These are phyloP conservation scores for Trametes coccinea DNA, from an alignment of 768 basidiomycete species.

Conservation along the genomic window DNA sequence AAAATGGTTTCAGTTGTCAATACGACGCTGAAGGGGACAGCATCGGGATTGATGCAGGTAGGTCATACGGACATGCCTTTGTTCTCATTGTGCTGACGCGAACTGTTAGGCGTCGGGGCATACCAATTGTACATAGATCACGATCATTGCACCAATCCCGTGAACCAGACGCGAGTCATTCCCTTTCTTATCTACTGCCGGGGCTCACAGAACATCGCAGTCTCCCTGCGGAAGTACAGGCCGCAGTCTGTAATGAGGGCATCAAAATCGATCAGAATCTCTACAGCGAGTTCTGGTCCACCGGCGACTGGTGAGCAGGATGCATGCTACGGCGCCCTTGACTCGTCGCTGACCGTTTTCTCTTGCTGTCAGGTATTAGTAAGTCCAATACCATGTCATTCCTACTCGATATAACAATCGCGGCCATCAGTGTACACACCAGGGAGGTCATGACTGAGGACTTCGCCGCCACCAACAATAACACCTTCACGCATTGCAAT, in stretches of 20 bases:
- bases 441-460: conserved; percentile 15
- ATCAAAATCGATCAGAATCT: conserved; percentile 18
- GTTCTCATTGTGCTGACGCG: neutral
- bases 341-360: too few relatives aligned
- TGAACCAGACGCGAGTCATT: conserved; percentile 9
- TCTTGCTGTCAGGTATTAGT: conserved; percentile 17
- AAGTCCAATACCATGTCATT: neutral
- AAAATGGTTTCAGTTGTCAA: conserved; percentile 15
- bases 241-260: conserved; percentile 18
- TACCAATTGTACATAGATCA: conserved; percentile 1
- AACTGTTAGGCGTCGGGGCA: conserved; percentile 2
- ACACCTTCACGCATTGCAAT: conserved; percentile 23
- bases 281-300: conserved; percentile 12
- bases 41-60: conserved; percentile 22
- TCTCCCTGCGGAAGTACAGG: conserved; percentile 15
- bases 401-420: too few relatives aligned
- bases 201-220: neutral
- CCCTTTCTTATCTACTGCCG: neutral
- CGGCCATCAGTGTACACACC: conserved; percentile 7
- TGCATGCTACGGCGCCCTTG: too few relatives aligned
- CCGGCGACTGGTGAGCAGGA: conserved; percentile 5
- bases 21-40: neutral
- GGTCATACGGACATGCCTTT: neutral
- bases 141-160: neutral
- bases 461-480: conserved; percentile 20